Base-by-base conservation (phyloP, 768 basidiomycete genomes). In the Boletellus emodensis region DNA sequence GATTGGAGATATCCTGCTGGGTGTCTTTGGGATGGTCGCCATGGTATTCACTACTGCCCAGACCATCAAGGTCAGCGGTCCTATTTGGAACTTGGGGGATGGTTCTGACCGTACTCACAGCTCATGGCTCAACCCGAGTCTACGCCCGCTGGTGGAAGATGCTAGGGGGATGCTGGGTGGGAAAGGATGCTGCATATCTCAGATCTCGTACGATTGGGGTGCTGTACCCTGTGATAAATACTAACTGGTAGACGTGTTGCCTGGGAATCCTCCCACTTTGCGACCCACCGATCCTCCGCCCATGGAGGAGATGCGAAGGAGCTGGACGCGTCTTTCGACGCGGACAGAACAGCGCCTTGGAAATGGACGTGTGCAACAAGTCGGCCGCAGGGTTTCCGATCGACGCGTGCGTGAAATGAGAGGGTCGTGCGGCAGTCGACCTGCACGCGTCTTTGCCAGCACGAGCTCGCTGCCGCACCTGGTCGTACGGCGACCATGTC, bases 21-120 rank as follows among this genome's bases (percentile, higher is more conserved):
- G 92, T 56, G 60, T 80, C 13, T 94, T 96, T 67, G 94, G 94
- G 7, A 20, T 82, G 45, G 47, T 74, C 14, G 90, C 83, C 10
- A 84, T 87, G 42, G 67, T 77, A 15, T 97, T 90, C 68, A 94
- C 94, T 11, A 90, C 89, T 6, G 59, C 72, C 2, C 89, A 93
- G 69, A 95, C 92, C 0, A 59, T 94, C 59, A 71, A 73, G 72
- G 89, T 85, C 48, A 44, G 49, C 15, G 22, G n/a, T 22, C 15
- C 32, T 41, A 28, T 51, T 17, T 9, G 28, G 40, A 20, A 46
- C 28, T 40, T 53, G 42, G 44, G 8, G 36, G 34, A 40, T 35
- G 30, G 32, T 48, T 38, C 55, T 63, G 49, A 61, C 46, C 3
- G 37, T 37, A 35, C 48, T 36, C 41, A 30, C 53, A 87, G 81